phyloP scores from a whole-genome alignment of 495 filamentous ascomycete genomes.

The Penicillium egyptiacum region DNA sequence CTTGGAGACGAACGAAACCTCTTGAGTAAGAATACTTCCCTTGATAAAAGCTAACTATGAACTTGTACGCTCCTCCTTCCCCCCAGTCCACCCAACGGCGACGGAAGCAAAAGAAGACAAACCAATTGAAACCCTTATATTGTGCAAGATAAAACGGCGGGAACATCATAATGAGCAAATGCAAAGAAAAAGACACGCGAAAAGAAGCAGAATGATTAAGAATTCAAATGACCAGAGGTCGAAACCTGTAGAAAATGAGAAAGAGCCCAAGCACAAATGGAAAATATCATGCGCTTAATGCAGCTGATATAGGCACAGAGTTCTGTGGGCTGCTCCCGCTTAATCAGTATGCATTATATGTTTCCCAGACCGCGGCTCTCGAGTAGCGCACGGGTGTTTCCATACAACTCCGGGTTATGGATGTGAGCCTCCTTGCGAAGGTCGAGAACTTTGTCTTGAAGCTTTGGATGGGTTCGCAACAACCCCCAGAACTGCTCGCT shows the following conservation, averaged over 20 bases:
- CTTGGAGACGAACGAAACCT: background rate
- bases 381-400: conserved; percentile 8
- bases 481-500: conserved; percentile 9
- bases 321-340: background rate
- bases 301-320: background rate
- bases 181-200: background rate
- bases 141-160: background rate
- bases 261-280: background rate
- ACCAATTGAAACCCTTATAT: background rate
- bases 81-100: background rate
- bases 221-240: background rate
- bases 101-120: background rate
- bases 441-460: conserved; percentile 9
- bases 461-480: background rate
- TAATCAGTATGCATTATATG: background rate
- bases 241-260: background rate
- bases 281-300: background rate
- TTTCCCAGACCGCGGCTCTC: conserved; percentile 15
- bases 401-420: conserved; percentile 8
- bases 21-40: background rate
- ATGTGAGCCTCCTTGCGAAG: background rate
- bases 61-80: background rate
- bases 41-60: background rate
- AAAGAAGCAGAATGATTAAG: background rate
- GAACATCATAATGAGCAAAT: background rate